Percentiles rank a stretch among this genome's conserved stretches.
Conservation (phyloP, 306 rosid species). For the Vigna nakashimae region DNA sequence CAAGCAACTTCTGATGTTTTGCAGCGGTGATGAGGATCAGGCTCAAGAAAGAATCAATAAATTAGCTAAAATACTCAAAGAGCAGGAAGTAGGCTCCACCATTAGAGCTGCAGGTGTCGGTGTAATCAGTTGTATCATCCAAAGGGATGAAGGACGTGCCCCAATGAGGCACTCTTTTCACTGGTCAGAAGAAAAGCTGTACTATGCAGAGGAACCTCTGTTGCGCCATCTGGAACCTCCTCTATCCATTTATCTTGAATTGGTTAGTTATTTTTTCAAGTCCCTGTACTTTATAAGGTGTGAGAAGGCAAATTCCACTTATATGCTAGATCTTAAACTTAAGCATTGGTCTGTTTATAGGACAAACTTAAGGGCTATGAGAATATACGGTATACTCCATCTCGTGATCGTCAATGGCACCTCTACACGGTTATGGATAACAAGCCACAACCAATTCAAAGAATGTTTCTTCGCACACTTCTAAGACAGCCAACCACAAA, state of each 20-base stretch:
- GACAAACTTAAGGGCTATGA: slow-evolving; percentile 93
- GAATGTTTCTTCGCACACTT: slow-evolving; percentile 97
- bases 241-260: slow-evolving; percentile 93
- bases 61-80: slow-evolving; percentile 90
- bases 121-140: slow-evolving; percentile 93
- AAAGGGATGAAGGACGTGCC: slow-evolving; percentile 98
- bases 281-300: slow-evolving; percentile 35
- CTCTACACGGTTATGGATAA: slow-evolving; percentile 78
- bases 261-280: slow-evolving; percentile 69
- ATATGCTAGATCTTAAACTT: slow-evolving; percentile 44
- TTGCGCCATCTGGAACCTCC: slow-evolving; percentile 99
- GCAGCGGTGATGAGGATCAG: slow-evolving; percentile 98
- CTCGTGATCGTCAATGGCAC: slow-evolving; percentile 99
- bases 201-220: slow-evolving; percentile 87
- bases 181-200: slow-evolving; percentile 81
- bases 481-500: slow-evolving; percentile 84
- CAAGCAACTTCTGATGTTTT: slow-evolving; percentile 49
- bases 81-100: slow-evolving; percentile 76
- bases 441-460: slow-evolving; percentile 73
- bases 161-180: slow-evolving; percentile 99
- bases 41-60: slow-evolving; percentile 95
- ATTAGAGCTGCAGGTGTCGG: slow-evolving; percentile 80
- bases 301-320: slow-evolving; percentile 28
- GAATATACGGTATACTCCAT: slow-evolving; percentile 82
- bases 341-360: slow-evolving; percentile 54